A percentile compares a stretch with the other conserved stretches of the same genome.
phyloP scores from a whole-genome alignment of 768 basidiomycete genomes.

The Rhizopogon roseolus region DNA sequence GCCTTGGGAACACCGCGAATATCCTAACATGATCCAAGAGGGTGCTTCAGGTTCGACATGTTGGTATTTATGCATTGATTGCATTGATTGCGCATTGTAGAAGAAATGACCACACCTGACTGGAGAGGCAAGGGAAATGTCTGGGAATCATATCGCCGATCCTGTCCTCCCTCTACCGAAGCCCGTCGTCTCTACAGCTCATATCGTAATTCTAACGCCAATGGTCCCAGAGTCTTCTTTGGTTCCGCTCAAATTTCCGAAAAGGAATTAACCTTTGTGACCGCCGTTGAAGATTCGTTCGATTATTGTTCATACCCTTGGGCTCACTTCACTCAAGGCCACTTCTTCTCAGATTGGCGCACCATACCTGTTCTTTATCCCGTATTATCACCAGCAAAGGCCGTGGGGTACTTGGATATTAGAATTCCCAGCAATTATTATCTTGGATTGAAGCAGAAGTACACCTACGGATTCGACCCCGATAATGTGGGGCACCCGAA shows the following conservation, averaged over 20 bases:
- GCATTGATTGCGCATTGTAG: conserved; percentile 20
- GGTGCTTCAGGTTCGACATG: conserved; percentile 24
- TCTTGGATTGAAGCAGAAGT: conserved; percentile 63
- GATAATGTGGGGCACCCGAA: conserved; percentile 59
- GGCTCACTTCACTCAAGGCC: conserved; percentile 84
- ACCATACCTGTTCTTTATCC: conserved; percentile 85
- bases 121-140: conserved; percentile 82
- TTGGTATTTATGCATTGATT: not conserved
- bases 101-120: conserved; percentile 60
- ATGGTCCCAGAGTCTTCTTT: conserved; percentile 22
- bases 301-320: conserved; percentile 83
- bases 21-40: conserved; percentile 60
- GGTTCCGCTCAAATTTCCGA: conserved; percentile 14
- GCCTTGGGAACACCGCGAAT: conserved; percentile 79
- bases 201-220: conserved; percentile 44
- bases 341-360: conserved; percentile 97
- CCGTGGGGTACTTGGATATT: conserved; percentile 82
- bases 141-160: conserved; percentile 92
- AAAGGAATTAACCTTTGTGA: conserved; percentile 29
- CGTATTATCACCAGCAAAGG: conserved; percentile 89
- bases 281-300: conserved; percentile 54
- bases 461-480: conserved; percentile 91
- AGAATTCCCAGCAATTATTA: conserved; percentile 97
- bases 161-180: conserved; percentile 72
- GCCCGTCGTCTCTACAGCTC: conserved; percentile 84